A percentile compares a stretch with the other conserved stretches of the same genome.
Evolutionary conservation across 495 filamentous ascomycete species (phyloP).

Genomic region (Parathielavia hyrcaniae): DNA sequence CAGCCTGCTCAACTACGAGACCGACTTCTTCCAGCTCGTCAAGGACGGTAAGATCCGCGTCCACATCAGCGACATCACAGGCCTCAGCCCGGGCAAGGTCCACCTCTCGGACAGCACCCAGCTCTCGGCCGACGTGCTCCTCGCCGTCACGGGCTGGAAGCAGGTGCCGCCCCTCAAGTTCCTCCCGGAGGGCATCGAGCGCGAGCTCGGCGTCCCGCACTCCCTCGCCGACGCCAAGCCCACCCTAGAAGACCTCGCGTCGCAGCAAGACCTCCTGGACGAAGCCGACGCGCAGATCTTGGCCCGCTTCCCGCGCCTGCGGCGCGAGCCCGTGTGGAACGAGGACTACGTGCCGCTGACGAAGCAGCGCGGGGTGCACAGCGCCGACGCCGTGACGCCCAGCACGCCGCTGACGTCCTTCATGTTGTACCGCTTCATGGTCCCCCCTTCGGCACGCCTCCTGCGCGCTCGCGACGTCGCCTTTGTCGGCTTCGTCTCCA

Average conservation of each 20-base stretch:
- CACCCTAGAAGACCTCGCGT: conserved; percentile 1
- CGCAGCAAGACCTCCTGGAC: conserved; percentile 22
- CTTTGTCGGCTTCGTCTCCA: conserved; percentile 57
- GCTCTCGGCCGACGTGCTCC: conserved; percentile 53
- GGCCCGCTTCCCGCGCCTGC: conserved; percentile 55
- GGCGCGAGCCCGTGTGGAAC: conserved; percentile 36
- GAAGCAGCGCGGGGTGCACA: conserved; percentile 27
- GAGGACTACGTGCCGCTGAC: conserved; percentile 35
- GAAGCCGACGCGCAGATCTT: conserved; percentile 61
- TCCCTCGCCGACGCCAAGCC: conserved; percentile 5
- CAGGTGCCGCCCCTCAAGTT: conserved; percentile 55
- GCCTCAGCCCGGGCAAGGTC: conserved; percentile 44
- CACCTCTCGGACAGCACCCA: conserved; percentile 48
- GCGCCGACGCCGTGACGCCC: conserved; percentile 26
- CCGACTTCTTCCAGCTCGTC: conserved; percentile 55
- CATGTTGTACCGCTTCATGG: conserved; percentile 58
- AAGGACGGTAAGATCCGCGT: conserved; percentile 50
- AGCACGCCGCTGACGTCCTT: conserved; percentile 33
- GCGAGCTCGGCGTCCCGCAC: conserved; percentile 35
- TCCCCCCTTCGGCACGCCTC: conserved; percentile 49
- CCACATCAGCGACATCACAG: conserved; percentile 52
- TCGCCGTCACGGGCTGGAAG: conserved; percentile 62
- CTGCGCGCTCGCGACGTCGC: conserved; percentile 52
- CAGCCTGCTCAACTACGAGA: conserved; percentile 60
- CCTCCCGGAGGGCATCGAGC: conserved; percentile 46